These are phyloP conservation scores for Eremothecium gossypii DNA, from an alignment of 1,139 yeast species.

Conservation along the genomic window DNA sequence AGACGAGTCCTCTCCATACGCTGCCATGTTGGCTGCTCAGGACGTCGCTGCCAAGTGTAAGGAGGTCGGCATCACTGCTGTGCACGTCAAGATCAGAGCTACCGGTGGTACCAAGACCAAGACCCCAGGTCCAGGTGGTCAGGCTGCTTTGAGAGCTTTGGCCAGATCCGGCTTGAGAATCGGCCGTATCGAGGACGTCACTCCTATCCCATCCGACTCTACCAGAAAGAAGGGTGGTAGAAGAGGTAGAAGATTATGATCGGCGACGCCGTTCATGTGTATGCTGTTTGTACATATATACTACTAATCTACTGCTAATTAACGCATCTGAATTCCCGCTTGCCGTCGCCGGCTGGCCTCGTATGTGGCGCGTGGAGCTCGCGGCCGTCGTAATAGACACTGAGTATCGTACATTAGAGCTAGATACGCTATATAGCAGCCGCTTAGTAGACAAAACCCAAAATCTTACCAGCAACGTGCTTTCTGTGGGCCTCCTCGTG, in stretches of 20 bases:
- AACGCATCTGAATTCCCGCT: not conserved
- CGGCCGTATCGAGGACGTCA: constrained; percentile 99
- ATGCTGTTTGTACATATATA: no score
- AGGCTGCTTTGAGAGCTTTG: constrained; percentile 98
- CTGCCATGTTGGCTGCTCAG: constrained; percentile 99
- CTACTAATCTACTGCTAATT: not conserved
- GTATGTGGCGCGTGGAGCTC: not conserved
- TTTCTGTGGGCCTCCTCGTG: constrained; percentile 99
- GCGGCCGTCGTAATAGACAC: not conserved
- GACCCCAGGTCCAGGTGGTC: constrained; percentile 99
- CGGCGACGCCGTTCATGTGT: constrained; percentile 7
- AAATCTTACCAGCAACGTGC: constrained; percentile 97
- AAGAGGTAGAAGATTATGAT: constrained; percentile 99
- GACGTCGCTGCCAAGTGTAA: constrained; percentile 98
- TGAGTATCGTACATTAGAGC: not conserved
- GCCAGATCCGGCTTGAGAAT: constrained; percentile 99
- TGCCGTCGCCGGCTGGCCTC: not conserved
- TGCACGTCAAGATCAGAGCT: constrained; percentile 99
- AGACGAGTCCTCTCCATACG: constrained; percentile 99
- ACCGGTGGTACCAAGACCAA: constrained; percentile 99
- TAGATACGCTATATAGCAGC: not conserved
- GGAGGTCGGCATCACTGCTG: constrained; percentile 99
- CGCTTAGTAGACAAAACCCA: constrained; percentile 84
- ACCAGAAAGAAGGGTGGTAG: constrained; percentile 99
- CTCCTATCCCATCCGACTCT: constrained; percentile 99